Conservation (phyloP, 768 basidiomycete genomes). For the Amanita pseudoporphyria region DNA sequence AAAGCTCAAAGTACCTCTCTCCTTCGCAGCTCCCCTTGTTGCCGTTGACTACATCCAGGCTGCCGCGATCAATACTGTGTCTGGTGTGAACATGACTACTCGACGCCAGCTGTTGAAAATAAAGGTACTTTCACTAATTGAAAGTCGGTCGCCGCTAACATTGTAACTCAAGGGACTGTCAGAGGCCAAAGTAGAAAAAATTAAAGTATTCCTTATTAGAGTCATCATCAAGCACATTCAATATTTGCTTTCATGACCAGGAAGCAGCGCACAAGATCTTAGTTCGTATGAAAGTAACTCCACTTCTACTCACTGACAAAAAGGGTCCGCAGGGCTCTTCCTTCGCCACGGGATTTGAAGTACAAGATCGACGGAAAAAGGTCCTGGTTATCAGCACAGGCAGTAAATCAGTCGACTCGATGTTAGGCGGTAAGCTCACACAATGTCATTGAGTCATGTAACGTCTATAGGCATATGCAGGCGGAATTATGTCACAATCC, state of each 20-base stretch:
- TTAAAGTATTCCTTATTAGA: conserved; percentile 46
- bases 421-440: conserved; percentile 68
- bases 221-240: background rate
- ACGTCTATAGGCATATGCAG: conserved; percentile 25
- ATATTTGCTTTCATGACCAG: conserved; percentile 26
- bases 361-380: conserved; percentile 77
- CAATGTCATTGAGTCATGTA: background rate
- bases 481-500: conserved; percentile 86
- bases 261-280: conserved; percentile 87
- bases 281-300: conserved; percentile 24
- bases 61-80: conserved; percentile 76
- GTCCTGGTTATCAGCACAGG: conserved; percentile 86
- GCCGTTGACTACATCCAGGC: conserved; percentile 30
- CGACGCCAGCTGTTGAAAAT: conserved; percentile 86
- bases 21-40: conserved; percentile 4
- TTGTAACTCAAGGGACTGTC: conserved; percentile 69
- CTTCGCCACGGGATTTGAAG: conserved; percentile 85
- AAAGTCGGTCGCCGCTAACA: conserved; percentile 13
- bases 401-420: conserved; percentile 82
- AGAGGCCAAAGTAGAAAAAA: conserved; percentile 96
- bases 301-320: background rate
- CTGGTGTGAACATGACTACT: conserved; percentile 88
- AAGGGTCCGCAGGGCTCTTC: conserved; percentile 62
- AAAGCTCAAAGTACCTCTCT: conserved; percentile 67
- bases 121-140: conserved; percentile 44